phyloP scores from a whole-genome alignment of 345 rosid species.

The Clausena lansium region DNA sequence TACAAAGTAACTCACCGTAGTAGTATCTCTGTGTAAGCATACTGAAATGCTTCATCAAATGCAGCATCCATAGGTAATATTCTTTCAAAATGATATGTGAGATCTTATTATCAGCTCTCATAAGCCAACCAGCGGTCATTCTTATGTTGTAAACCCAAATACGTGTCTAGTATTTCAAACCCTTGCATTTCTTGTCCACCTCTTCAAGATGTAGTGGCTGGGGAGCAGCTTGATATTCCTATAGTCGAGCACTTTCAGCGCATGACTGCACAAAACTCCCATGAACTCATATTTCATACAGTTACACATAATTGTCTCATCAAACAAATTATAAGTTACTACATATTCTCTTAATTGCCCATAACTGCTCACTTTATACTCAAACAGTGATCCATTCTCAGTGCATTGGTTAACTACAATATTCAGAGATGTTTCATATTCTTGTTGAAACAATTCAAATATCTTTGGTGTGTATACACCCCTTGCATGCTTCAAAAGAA shows the following conservation, averaged over 20 bases:
- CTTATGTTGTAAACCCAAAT: background rate
- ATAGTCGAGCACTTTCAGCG: slow-evolving; percentile 33
- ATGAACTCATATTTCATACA: slow-evolving; percentile 38
- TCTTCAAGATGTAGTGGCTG: slow-evolving; percentile 27
- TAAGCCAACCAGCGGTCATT: background rate
- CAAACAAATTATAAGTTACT: slow-evolving; percentile 20
- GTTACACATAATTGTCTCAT: slow-evolving; percentile 22
- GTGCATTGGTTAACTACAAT: slow-evolving; percentile 25
- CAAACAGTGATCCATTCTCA: slow-evolving; percentile 13
- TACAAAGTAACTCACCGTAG: background rate
- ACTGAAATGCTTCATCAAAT: background rate
- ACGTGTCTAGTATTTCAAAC: slow-evolving; percentile 1
- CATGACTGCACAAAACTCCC: slow-evolving; percentile 36
- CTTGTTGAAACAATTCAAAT: slow-evolving; percentile 32
- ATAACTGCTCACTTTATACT: slow-evolving; percentile 29
- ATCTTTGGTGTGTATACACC: slow-evolving; percentile 28
- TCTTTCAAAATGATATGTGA: background rate
- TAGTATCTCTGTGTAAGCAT: slow-evolving; percentile 11
- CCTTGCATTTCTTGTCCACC: slow-evolving; percentile 38
- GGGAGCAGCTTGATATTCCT: slow-evolving; percentile 29
- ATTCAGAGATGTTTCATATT: slow-evolving; percentile 29
- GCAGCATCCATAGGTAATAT: background rate
- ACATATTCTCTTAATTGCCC: slow-evolving; percentile 19
- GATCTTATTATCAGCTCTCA: background rate
- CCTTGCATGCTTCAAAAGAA: slow-evolving; percentile 31